Percentiles rank a stretch among this genome's conserved stretches.
Conservation (phyloP, 2,329 filamentous ascomycete genomes). For the Atkinsonella texensis region DNA sequence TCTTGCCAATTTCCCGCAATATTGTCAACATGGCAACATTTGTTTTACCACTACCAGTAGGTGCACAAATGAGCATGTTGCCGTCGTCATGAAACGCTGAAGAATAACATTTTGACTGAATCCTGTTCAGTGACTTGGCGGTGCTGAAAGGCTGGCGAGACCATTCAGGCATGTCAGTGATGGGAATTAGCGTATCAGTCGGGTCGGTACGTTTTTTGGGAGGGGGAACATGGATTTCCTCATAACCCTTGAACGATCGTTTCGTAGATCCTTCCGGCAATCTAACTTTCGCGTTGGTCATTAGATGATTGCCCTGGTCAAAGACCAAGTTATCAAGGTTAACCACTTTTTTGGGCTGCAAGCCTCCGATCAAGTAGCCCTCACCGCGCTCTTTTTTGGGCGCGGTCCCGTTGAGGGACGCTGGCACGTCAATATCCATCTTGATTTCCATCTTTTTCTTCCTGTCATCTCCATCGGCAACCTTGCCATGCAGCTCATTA, state of each 20-base stretch:
- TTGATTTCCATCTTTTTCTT: constrained; percentile 74
- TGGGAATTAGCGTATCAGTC: constrained; percentile 68
- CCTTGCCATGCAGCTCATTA: constrained; percentile 73
- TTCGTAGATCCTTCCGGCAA: constrained; percentile 92
- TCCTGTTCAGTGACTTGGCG: constrained; percentile 80
- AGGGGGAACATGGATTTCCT: constrained; percentile 92
- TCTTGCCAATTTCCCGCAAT: constrained; percentile 90
- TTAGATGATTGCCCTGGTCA: constrained; percentile 95
- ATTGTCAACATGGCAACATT: constrained; percentile 98
- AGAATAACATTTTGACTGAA: constrained; percentile 88
- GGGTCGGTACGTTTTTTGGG: constrained; percentile 80
- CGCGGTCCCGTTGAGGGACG: constrained; percentile 38
- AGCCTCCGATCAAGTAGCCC: constrained; percentile 62
- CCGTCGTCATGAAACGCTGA: constrained; percentile 87
- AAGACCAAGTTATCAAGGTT: constrained; percentile 95
- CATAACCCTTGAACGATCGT: constrained; percentile 92
- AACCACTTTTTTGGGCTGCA: constrained; percentile 77
- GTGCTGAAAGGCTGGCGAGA: constrained; percentile 74
- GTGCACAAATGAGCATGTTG: constrained; percentile 95
- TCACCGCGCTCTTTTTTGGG: constrained; percentile 46
- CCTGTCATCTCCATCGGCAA: constrained; percentile 42
- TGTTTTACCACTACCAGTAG: constrained; percentile 94
- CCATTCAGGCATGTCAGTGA: constrained; percentile 87
- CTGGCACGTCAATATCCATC: constrained; percentile 79
- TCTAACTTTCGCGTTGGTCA: constrained; percentile 96